phyloP scores from a whole-genome alignment of 106 monocot species.

The Dendrobium huoshanense region DNA sequence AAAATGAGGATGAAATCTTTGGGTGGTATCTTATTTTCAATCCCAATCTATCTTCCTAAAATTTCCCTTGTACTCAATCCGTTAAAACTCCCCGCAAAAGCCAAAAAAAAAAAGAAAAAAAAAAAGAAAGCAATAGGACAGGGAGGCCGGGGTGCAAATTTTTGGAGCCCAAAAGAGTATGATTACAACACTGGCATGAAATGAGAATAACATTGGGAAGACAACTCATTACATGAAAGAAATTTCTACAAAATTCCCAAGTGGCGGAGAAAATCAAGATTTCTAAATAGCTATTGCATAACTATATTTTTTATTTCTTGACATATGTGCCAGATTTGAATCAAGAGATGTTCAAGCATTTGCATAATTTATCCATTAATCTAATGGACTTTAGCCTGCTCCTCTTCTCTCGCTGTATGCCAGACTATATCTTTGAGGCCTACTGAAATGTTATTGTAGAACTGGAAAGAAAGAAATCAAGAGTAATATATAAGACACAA shows the following conservation, averaged over 20 bases:
- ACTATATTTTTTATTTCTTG: background rate
- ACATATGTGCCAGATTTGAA: background rate
- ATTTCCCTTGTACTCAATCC: no score
- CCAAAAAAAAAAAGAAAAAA: no score
- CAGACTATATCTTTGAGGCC: constrained; percentile 48
- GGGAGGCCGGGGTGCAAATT: no score
- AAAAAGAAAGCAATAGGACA: no score
- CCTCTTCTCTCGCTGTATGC: constrained; percentile 11
- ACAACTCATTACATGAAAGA: background rate
- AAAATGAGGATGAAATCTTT: no score
- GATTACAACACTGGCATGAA: no score
- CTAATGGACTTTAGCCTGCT: background rate
- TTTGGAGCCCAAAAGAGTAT: no score
- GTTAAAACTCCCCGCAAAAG: no score
- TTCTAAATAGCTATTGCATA: background rate
- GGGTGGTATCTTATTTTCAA: no score
- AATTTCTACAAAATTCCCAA: background rate
- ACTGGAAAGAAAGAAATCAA: constrained; percentile 17
- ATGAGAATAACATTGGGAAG: no score
- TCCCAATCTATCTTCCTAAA: no score
- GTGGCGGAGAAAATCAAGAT: background rate
- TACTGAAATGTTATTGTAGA: constrained; percentile 40
- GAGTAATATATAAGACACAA: background rate
- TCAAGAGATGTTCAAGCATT: background rate
- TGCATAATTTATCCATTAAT: background rate